These are phyloP conservation scores for Limnanthes douglasii DNA, from an alignment of 345 rosid genomes.

Conservation along the genomic window DNA sequence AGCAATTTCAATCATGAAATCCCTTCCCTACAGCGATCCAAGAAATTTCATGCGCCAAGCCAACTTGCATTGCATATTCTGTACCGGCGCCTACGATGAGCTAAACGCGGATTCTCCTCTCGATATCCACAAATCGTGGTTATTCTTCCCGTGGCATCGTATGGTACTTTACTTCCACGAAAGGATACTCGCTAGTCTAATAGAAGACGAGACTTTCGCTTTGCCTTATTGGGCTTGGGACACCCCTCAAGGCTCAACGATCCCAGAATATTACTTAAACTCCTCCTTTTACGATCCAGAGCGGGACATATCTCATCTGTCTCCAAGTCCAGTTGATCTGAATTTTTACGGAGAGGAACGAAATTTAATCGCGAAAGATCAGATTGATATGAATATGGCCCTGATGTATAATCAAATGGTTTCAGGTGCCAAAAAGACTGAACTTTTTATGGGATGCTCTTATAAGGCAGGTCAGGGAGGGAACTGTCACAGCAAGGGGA, in stretches of 20 bases:
- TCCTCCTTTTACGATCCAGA: neutral
- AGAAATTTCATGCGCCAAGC: conserved; percentile 7
- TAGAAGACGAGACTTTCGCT: conserved; percentile 8
- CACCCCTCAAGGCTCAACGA: neutral
- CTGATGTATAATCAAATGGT: conserved; percentile 12
- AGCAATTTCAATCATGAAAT: conserved; percentile 10
- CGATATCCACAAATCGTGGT: conserved; percentile 4
- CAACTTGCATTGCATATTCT: conserved; percentile 4
- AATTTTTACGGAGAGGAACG: neutral
- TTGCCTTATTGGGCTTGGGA: conserved; percentile 12
- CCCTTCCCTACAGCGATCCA: conserved; percentile 8
- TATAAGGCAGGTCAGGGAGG: neutral
- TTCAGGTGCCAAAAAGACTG: conserved; percentile 1
- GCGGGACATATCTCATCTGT: conserved; percentile 5
- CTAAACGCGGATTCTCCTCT: neutral
- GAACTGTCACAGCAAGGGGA: neutral
- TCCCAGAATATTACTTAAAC: neutral
- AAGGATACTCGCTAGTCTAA: conserved; percentile 3
- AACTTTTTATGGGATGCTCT: no score
- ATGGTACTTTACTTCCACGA: conserved; percentile 7
- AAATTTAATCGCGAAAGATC: neutral
- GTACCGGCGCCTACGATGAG: conserved; percentile 8
- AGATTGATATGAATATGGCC: neutral
- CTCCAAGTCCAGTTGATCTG: neutral
- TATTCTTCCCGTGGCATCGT: conserved; percentile 9